phyloP scores from a whole-genome alignment of 164 flowering plant species.

The Annona cherimola region DNA sequence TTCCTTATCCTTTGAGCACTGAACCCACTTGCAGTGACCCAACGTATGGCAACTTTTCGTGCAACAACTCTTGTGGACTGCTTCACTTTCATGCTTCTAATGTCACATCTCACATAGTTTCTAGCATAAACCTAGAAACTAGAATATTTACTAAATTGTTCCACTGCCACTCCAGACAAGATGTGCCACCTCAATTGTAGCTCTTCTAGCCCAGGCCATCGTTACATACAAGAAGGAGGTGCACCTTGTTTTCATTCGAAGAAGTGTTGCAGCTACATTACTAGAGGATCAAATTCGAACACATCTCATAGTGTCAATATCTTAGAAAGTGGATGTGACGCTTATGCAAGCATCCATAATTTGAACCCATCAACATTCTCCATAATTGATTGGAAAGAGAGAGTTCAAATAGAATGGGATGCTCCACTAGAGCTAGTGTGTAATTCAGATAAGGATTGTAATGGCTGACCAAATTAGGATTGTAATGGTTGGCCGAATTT shows the following conservation, averaged over 20 bases:
- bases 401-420: neutral
- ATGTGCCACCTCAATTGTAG: no score
- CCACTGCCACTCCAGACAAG: no score
- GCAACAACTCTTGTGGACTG: no score
- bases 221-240: neutral
- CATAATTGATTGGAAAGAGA: neutral
- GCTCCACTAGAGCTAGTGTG: neutral
- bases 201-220: no score
- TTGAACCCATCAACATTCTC: neutral
- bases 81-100: no score
- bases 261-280: neutral
- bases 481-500: neutral
- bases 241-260: neutral
- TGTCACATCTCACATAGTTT: no score
- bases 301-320: neutral
- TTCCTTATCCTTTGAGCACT: no score
- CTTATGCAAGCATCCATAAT: constrained; percentile 3
- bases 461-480: no score
- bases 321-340: neutral
- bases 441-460: neutral
- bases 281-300: neutral
- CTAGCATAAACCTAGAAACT: no score
- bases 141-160: no score
- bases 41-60: no score
- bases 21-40: no score